Evolutionary conservation across 139 green algal genomes (phyloP).

Genomic region (Coccomyxa sp.): DNA sequence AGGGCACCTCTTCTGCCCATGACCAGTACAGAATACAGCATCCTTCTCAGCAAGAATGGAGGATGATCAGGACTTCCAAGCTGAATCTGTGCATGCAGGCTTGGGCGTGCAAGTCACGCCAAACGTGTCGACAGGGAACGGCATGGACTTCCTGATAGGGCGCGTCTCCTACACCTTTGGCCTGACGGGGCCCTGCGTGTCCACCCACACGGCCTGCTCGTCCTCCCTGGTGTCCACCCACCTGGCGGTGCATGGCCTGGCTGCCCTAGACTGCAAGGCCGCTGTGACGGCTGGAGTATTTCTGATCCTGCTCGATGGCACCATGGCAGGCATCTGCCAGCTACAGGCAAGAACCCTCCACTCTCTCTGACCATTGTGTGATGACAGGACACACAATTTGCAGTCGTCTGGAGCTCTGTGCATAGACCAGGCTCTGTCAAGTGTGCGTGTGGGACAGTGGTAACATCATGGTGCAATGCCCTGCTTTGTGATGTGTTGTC

Average conservation of each 20-base stretch:
- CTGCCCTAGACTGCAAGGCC: neutral
- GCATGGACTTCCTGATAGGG: slow-evolving; percentile 40
- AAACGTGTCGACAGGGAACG: slow-evolving; percentile 37
- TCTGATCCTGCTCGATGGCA: slow-evolving; percentile 22
- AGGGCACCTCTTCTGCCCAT: slow-evolving; percentile 11
- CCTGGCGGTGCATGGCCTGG: slow-evolving; percentile 38
- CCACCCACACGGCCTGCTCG: slow-evolving; percentile 76
- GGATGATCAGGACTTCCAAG: neutral
- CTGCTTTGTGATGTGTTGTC: neutral
- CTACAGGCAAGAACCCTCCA: slow-evolving; percentile 9
- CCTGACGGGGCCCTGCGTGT: slow-evolving; percentile 17
- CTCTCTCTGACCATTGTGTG: neutral
- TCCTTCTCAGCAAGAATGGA: neutral
- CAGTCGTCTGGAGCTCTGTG: neutral
- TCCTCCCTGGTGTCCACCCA: slow-evolving; percentile 72
- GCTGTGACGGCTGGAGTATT: slow-evolving; percentile 33
- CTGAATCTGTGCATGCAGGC: neutral
- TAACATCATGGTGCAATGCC: neutral
- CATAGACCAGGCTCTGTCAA: neutral
- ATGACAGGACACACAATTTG: neutral
- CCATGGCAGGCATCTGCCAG: slow-evolving; percentile 29
- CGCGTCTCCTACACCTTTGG: slow-evolving; percentile 46
- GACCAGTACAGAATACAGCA: neutral
- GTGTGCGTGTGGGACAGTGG: neutral
- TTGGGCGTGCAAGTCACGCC: slow-evolving; percentile 9